Evolutionary conservation across 495 filamentous ascomycete species (phyloP), one percentile per base, ranked within the genome.

Genomic region (Aspergillus taichungensis): DNA sequence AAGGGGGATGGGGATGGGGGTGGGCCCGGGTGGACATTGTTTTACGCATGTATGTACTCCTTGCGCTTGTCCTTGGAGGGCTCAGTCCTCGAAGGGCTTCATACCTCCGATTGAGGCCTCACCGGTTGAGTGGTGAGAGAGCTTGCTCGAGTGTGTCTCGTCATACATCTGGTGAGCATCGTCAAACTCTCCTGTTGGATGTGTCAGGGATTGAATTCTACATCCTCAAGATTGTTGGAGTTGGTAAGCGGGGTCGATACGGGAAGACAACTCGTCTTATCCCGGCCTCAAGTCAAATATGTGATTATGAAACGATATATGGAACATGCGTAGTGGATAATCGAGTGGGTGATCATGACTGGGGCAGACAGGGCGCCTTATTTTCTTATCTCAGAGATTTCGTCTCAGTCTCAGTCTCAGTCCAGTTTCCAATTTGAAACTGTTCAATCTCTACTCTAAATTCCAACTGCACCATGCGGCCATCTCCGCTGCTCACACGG

Each of bases 71-170:
- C n/a, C n/a, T n/a, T 24, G 18, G 18, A 24, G 18, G 18, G 18
- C n/a, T 24, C 18, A 68, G 62, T 88, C 79, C 64, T 90, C 86
- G 61, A 80, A 90, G 11, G 79, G 66, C 73, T 88, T 87, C 75
- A 92, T 83, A 46, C 76, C 86, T 51, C 78, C 85, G 56, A 90
- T 89, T 47, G 84, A 79, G 39, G 84, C 86, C 37, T 78, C 87
- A 39, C 84, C 84, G 42, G 88, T 56, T 32, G 85, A 58, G 66
- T 90, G 85, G 64, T 90, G 86, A 51, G 76, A 76, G 58, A 87
- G 64, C 58, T 78, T 74, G 57, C 74, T 70, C 63, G 87, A 56
- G 70, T 84, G 73, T 40, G 67, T 43, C 42, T 66, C 34, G 33
- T 68, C 62, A 66, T 87, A 82, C 57, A 85, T 68, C 56, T 82